Evolutionary conservation across 306 rosid species (phyloP), one percentile per base, ranked within the genome.

Genomic region (Sphenostylis stenocarpa): DNA sequence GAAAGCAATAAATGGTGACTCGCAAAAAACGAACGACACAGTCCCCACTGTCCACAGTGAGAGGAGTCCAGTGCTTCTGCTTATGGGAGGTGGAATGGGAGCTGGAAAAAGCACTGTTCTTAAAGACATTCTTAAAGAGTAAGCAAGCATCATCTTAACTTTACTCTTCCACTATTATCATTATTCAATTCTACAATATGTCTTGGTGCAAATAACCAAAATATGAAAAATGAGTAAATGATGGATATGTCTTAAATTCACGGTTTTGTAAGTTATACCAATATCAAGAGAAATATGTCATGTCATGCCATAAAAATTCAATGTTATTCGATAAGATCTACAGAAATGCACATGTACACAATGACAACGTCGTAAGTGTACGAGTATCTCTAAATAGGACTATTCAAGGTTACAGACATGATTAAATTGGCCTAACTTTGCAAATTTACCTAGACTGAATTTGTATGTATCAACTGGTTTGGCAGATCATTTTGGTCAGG

Each of bases 81-180:
- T 95, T 15, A 95, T 95, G 93, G 99, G 99, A 4, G 97, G 99
- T 75, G 97, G 99, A 43, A 92, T 92, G 99, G 97, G 97, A 2
- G 97, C 94, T 29, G 97, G 99, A 87, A 95, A 95, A 77, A 95
- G 97, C 90, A 92, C 99, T 2, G 92, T 92, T 81, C 94, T 95
- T 62, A 90, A 91, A 86, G 86, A 89, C 64, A 90, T 92, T 82
- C 88, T 79, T 55, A 86, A 92, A 75, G 97, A 88, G 99, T 89
- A 83, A 72, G 11, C 17, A 83, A 72, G 11, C 17, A 19, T 36
- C 48, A 8, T 34, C 55, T 1, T 47, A 76, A 39, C 56, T n/a
- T 36, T 19, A 64, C 28, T 72, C 14, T 56, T 24, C 3, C 20
- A 23, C 19, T 3, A 31, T 26, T 33, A 28, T 77, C 67, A 1